Evolutionary conservation across 345 rosid genomes (phyloP).

Genomic region (Jatropha curcas): DNA sequence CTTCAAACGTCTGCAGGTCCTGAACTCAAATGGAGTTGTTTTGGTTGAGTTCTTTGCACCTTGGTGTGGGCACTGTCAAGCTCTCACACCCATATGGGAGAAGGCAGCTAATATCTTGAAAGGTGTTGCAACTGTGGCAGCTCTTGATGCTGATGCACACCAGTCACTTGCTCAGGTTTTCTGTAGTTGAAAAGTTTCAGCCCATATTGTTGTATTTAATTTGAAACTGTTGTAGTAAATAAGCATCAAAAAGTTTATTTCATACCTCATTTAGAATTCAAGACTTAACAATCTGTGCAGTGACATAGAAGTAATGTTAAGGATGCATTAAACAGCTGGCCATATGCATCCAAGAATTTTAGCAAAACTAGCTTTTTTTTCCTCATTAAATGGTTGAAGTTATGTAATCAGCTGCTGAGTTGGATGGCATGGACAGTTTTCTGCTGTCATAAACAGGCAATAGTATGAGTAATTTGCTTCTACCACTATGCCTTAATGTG

Average conservation of each 20-base stretch:
- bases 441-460: not conserved
- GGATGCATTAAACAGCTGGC: not conserved
- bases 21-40: slow-evolving; percentile 80
- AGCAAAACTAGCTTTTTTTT: not conserved
- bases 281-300: not conserved
- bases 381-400: no score
- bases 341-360: slow-evolving; percentile 6
- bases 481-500: not conserved
- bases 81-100: slow-evolving; percentile 94
- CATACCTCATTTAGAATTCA: not conserved
- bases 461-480: not conserved
- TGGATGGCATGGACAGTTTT: not conserved
- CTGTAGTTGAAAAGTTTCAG: not conserved
- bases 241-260: not conserved
- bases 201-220: not conserved
- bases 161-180: slow-evolving; percentile 90
- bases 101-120: slow-evolving; percentile 77
- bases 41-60: slow-evolving; percentile 98
- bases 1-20: slow-evolving; percentile 50
- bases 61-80: slow-evolving; percentile 98
- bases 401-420: not conserved
- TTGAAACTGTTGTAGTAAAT: not conserved
- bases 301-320: not conserved
- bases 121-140: slow-evolving; percentile 92
- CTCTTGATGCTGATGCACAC: slow-evolving; percentile 95